These are phyloP conservation scores for Mercurialis annua DNA, from an alignment of 345 rosid genomes.

Conservation along the genomic window DNA sequence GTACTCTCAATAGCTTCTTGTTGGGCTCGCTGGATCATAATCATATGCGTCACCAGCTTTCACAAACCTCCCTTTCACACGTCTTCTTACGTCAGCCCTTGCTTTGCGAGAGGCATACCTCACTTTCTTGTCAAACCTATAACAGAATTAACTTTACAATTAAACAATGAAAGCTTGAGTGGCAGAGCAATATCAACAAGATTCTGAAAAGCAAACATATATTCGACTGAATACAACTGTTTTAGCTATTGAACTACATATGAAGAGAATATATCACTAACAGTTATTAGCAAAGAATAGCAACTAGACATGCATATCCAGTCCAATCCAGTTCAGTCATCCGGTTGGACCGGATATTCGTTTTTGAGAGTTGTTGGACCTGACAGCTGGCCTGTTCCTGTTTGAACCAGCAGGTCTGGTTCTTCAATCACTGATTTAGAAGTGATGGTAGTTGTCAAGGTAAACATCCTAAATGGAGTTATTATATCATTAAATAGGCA, in stretches of 20 bases:
- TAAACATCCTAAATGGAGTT: background rate
- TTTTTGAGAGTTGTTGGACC: no score
- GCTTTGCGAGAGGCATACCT: slow-evolving; percentile 98
- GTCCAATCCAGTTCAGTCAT: no score
- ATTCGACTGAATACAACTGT: background rate
- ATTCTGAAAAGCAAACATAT: slow-evolving; percentile 5
- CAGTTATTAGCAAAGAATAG: no score
- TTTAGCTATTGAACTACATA: no score
- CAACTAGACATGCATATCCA: background rate
- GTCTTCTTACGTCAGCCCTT: slow-evolving; percentile 94
- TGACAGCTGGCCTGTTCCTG: no score
- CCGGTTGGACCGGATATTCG: no score
- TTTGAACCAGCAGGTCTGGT: no score
- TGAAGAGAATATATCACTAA: no score
- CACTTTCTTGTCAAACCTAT: slow-evolving; percentile 90
- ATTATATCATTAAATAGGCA: background rate
- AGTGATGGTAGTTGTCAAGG: background rate
- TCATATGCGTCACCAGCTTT: slow-evolving; percentile 97
- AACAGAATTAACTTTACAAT: background rate
- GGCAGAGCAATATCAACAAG: background rate
- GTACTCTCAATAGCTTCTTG: slow-evolving; percentile 73
- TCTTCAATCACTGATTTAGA: no score
- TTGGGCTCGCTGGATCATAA: slow-evolving; percentile 75
- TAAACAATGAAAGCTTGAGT: background rate
- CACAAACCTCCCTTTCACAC: slow-evolving; percentile 93